Percentiles rank a stretch among this genome's conserved stretches.
Evolutionary conservation across 495 filamentous ascomycete species (phyloP).

Genomic region (Penicillium malachiteum): DNA sequence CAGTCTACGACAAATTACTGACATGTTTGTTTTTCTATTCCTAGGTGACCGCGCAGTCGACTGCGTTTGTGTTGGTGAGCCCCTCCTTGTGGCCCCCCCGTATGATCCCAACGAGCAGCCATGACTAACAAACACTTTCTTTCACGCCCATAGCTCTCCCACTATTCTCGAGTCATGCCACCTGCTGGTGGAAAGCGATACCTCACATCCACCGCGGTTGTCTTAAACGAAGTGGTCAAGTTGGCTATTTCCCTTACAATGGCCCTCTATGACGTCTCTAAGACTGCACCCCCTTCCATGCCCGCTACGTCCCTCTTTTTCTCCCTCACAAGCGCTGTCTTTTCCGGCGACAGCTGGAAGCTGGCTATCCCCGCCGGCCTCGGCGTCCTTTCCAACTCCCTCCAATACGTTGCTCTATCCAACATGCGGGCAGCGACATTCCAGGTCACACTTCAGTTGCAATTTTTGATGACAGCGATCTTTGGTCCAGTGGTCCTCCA

Average conservation of each 20-base stretch:
- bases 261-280: constrained; percentile 81
- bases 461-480: constrained; percentile 87
- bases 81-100: background rate
- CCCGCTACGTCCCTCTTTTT: constrained; percentile 77
- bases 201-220: constrained; percentile 89
- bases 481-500: constrained; percentile 78
- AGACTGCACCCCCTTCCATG: constrained; percentile 68
- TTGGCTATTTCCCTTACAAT: constrained; percentile 81
- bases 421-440: constrained; percentile 91
- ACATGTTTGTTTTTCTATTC: constrained; percentile 15
- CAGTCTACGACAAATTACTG: constrained; percentile 4
- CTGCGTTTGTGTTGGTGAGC: constrained; percentile 43
- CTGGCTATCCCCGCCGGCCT: constrained; percentile 84
- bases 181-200: constrained; percentile 78
- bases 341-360: constrained; percentile 96
- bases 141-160: constrained; percentile 67
- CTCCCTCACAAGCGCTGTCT: constrained; percentile 75
- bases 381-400: constrained; percentile 85
- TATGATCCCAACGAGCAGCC: background rate
- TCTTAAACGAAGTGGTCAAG: constrained; percentile 92
- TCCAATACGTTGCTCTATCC: constrained; percentile 89
- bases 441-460: constrained; percentile 89
- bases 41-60: constrained; percentile 43
- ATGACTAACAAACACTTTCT: constrained; percentile 16
- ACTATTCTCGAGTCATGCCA: constrained; percentile 93